Conservation (phyloP, 1,284 basidiomycete genomes). For the Microbotryum violaceum region DNA sequence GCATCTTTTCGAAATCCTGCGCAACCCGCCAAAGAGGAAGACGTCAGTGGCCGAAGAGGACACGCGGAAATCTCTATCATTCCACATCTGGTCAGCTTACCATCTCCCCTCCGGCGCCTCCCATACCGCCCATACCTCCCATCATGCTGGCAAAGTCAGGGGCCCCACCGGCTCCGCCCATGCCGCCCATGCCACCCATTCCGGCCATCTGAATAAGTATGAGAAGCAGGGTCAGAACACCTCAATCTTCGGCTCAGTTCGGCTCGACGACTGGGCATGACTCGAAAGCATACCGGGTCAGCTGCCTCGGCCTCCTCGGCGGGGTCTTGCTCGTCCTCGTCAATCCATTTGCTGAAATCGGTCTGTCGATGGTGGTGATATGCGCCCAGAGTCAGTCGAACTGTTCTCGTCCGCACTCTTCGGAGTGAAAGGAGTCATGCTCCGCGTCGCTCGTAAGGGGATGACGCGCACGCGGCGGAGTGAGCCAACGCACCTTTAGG, state of each 20-base stretch:
- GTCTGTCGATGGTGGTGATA: slow-evolving; percentile 1
- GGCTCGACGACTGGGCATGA: not conserved
- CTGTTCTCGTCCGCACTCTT: not conserved
- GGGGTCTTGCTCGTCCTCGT: slow-evolving; percentile 86
- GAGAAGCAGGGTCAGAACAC: not conserved
- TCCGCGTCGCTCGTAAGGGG: not conserved
- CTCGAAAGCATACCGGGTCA: slow-evolving; percentile 5
- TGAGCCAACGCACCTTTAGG: slow-evolving; percentile 50
- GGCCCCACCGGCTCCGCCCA: slow-evolving; percentile 38
- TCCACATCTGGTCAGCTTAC: slow-evolving; percentile 40
- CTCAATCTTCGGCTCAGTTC: not conserved
- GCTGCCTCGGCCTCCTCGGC: slow-evolving; percentile 44
- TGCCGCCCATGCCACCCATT: slow-evolving; percentile 46
- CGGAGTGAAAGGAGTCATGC: not conserved
- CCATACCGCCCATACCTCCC: slow-evolving; percentile 46
- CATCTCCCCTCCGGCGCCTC: slow-evolving; percentile 40
- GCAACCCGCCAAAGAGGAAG: not conserved
- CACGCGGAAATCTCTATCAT: not conserved
- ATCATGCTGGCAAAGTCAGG: slow-evolving; percentile 14
- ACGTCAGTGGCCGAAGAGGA: not conserved
- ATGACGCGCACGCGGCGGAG: not conserved
- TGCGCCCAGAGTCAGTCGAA: not conserved
- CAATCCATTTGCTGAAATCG: slow-evolving; percentile 57
- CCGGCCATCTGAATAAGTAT: slow-evolving; percentile 42
- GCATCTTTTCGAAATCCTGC: slow-evolving; percentile 12